phyloP scores from a whole-genome alignment of 805 yeast species.

The Blastobotrys terrestris region DNA sequence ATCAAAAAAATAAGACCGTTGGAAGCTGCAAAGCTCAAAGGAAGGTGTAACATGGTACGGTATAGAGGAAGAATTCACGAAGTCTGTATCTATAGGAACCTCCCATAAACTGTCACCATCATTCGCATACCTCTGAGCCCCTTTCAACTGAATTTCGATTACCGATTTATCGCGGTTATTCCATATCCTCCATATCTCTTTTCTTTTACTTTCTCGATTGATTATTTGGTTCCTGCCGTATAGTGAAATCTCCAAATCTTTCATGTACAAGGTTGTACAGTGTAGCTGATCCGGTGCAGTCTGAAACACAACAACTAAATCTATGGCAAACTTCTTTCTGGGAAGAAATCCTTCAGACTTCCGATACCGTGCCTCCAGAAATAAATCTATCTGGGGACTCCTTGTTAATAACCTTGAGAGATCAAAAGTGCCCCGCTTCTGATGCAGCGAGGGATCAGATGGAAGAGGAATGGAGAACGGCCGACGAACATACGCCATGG shows the following conservation, averaged over 20 bases:
- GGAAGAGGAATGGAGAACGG: constrained; percentile 12
- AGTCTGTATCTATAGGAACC: constrained; percentile 10
- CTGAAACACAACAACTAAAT: constrained; percentile 17
- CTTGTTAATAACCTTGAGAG: constrained; percentile 2
- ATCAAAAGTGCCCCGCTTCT: constrained; percentile 17
- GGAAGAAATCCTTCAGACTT: constrained; percentile 43
- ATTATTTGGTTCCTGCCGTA: constrained; percentile 23
- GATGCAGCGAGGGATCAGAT: constrained; percentile 1
- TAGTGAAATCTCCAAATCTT: constrained; percentile 31
- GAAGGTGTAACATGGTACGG: constrained; percentile 49
- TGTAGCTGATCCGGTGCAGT: constrained; percentile 12
- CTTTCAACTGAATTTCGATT: background rate
- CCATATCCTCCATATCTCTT: constrained; percentile 5
- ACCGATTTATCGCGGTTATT: background rate
- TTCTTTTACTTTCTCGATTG: constrained; percentile 7
- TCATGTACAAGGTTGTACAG: constrained; percentile 34
- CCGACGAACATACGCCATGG: constrained; percentile 39
- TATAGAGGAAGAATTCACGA: constrained; percentile 37
- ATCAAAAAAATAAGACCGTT: constrained; percentile 38
- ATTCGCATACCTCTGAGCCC: background rate
- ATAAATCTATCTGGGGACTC: constrained; percentile 16
- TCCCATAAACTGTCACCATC: constrained; percentile 9
- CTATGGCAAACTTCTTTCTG: constrained; percentile 26
- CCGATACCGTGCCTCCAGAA: constrained; percentile 45
- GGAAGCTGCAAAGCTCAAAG: constrained; percentile 51